Base-by-base conservation (phyloP, 257 asterid species). In the Mitragyna speciosa region DNA sequence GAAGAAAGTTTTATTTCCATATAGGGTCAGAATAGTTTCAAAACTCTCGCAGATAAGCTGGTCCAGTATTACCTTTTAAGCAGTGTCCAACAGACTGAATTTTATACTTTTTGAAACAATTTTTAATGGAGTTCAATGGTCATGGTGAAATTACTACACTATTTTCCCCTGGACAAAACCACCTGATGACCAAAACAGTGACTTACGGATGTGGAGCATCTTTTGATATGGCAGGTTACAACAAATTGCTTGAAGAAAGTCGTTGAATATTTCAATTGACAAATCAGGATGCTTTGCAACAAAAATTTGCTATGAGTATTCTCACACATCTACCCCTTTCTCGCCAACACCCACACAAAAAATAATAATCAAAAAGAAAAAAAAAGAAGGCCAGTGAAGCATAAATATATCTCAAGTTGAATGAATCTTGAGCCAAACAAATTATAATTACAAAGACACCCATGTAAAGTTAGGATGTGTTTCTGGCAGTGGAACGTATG, bases 361-460 rank as follows among this genome's bases (percentile, higher is more conserved):
- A 6, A 45, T 45, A 45, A 45, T 45, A 45, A 45, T 5, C 2
- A 6, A 45, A 45, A 6, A 45, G n/a, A n/a, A n/a, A n/a, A 36
- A 36, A 36, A 36, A 36, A 36, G 4, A 22, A 4, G 61, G 61
- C 20, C 61, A 17, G n/a, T 54, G 61, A 19, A 17, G n/a, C 24
- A 54, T 54, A 54, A 54, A 7, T 19, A 52, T 20, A 52, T 52
- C 58, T 15, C 4, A 2, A 5, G 15, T 52, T 52, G 58, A 5
- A 52, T 20, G 61, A 54, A 54, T 24, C 61, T 24, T 17, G n/a
- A 54, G n/a, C 6, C 4, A 8, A 54, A 3, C 61, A 5, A n/a
- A 54, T 54, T 33, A 54, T 54, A 33, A 51, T 74, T 9, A 74
- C 33, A n/a, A 74, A 74, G 78, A 74, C 33, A 20, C 69, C 36